A percentile compares a stretch with the other conserved stretches of the same genome.
These are phyloP conservation scores for Clonostachys chloroleuca DNA, from an alignment of 2,329 filamentous ascomycete species.

Conservation along the genomic window DNA sequence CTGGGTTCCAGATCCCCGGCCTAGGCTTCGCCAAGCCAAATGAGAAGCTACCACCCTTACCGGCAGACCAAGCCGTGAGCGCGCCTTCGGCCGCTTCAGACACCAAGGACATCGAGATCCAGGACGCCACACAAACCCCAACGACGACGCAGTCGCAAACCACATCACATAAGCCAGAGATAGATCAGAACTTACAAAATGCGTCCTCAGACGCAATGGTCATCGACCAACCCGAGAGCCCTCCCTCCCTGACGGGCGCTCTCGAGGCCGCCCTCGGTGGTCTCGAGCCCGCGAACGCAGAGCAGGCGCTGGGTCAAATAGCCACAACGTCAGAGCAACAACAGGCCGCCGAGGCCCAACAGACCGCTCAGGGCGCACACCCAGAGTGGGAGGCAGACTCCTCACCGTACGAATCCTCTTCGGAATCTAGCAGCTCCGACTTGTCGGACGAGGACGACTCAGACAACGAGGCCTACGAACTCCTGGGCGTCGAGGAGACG, in stretches of 20 bases:
- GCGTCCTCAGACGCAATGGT: conserved; percentile 24
- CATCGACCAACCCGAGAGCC: conserved; percentile 25
- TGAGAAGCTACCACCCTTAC: conserved; percentile 30
- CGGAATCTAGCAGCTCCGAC: conserved; percentile 55
- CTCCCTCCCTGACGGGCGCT: conserved; percentile 31
- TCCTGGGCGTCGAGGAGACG: conserved; percentile 77
- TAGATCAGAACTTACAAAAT: background rate
- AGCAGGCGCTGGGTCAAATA: conserved; percentile 1
- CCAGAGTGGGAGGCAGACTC: conserved; percentile 86
- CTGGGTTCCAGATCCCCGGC: conserved; percentile 36
- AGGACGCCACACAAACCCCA: conserved; percentile 3
- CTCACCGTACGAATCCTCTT: conserved; percentile 68
- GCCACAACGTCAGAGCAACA: background rate
- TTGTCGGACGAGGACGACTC: conserved; percentile 57
- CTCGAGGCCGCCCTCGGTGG: conserved; percentile 38
- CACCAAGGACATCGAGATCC: conserved; percentile 12
- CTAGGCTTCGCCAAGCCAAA: conserved; percentile 36
- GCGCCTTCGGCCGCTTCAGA: conserved; percentile 13
- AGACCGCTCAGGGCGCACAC: conserved; percentile 29
- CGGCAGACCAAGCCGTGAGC: conserved; percentile 20
- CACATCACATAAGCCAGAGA: background rate
- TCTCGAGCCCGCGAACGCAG: conserved; percentile 13
- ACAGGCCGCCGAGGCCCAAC: background rate
- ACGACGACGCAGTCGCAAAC: background rate
- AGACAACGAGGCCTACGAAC: conserved; percentile 60